phyloP scores from a whole-genome alignment of 2,329 filamentous ascomycete genomes.

The Phialemonium atrogriseum region DNA sequence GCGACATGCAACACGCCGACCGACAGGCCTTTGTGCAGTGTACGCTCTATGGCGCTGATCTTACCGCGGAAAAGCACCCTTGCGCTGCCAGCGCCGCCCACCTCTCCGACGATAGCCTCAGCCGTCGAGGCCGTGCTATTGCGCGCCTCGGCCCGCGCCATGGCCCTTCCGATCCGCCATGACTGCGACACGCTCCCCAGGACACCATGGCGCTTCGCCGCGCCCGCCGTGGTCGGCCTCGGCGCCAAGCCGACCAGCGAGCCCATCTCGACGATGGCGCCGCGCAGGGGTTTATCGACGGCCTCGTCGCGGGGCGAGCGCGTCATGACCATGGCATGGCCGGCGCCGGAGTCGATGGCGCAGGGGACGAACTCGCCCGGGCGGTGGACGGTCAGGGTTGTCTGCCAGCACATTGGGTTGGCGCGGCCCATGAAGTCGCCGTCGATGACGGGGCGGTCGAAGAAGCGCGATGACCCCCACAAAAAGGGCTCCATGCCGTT shows the following conservation, averaged over 20 bases:
- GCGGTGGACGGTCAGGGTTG: constrained; percentile 31
- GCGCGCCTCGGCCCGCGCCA: constrained; percentile 31
- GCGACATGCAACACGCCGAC: constrained; percentile 29
- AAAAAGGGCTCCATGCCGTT: constrained; percentile 37
- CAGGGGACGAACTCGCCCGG: constrained; percentile 31
- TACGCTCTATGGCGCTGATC: constrained; percentile 40
- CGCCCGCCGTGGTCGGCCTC: constrained; percentile 20
- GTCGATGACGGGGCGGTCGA: constrained; percentile 26
- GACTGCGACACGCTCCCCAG: constrained; percentile 27
- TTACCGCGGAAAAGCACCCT: constrained; percentile 44
- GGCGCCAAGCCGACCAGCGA: constrained; percentile 26
- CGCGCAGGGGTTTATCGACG: constrained; percentile 32
- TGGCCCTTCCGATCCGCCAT: constrained; percentile 39
- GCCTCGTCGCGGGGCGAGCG: constrained; percentile 29
- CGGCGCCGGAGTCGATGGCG: constrained; percentile 35
- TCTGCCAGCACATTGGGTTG: constrained; percentile 17
- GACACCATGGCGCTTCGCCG: constrained; percentile 23
- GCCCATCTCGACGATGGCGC: constrained; percentile 31
- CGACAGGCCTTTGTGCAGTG: constrained; percentile 38
- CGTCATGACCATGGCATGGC: constrained; percentile 33
- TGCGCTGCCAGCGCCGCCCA: constrained; percentile 34
- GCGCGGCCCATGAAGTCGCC: constrained; percentile 29
- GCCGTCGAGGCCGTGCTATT: constrained; percentile 35
- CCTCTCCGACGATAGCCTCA: constrained; percentile 38
- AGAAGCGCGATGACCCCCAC: constrained; percentile 25